Conservation (phyloP, 176 grass and related monocot species). For the Coix lacrymajobi region DNA sequence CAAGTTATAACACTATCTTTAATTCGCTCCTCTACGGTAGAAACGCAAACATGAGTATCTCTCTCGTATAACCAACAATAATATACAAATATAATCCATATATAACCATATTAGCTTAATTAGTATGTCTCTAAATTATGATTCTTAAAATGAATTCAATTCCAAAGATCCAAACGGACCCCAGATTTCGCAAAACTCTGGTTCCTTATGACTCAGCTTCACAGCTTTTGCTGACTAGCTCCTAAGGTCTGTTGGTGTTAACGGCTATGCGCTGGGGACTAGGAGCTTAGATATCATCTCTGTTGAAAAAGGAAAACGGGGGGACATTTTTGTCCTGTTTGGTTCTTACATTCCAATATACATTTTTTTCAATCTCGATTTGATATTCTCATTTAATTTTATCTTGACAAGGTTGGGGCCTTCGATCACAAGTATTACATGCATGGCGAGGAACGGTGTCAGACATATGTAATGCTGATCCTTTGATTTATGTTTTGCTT, state of each 20-base stretch:
- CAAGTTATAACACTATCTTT: too few species aligned
- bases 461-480: slow-evolving; percentile 55
- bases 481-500: neutral
- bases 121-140: too few species aligned
- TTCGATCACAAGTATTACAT: slow-evolving; percentile 61
- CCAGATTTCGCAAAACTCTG: neutral
- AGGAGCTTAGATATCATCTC: neutral
- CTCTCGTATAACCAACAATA: too few species aligned
- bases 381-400: slow-evolving; percentile 1
- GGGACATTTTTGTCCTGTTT: neutral
- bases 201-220: neutral
- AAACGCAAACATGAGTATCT: too few species aligned
- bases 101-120: too few species aligned
- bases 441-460: slow-evolving; percentile 31
- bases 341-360: neutral
- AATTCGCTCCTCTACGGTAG: too few species aligned
- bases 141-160: too few species aligned
- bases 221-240: neutral
- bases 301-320: neutral
- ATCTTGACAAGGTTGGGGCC: slow-evolving; percentile 41
- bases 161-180: too few species aligned
- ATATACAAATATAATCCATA: too few species aligned
- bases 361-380: neutral
- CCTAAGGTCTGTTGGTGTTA: neutral
- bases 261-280: neutral